Evolutionary conservation across 2,329 filamentous ascomycete genomes (phyloP), one percentile per base, ranked within the genome.

Genomic region (Aspergillus thermomutatus): DNA sequence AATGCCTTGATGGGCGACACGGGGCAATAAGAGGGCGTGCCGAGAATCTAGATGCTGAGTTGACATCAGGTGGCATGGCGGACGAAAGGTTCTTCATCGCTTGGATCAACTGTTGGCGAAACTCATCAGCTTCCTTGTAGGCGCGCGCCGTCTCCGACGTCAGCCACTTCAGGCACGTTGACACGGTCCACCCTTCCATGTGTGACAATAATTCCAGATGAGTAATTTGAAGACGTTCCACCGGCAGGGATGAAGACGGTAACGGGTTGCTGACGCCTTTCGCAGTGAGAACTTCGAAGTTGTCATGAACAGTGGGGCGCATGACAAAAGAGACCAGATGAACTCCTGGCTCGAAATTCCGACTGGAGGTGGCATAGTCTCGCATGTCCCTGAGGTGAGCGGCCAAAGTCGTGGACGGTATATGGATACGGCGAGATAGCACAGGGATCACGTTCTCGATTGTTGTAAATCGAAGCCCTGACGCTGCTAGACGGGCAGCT

Each of bases 401-500:
- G 47, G 82, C 79, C 3, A 96, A 77, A n/a, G 85, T 82, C 1
- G 78, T 74, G 1, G 81, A 79, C 49, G 87, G 82, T 55, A 95
- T 86, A 66, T 93, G 89, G 80, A 96, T 88, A 60, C 84, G 88
- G 25, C 85, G 81, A 23, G 87, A 83, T 60, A 96, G 85, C 45
- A 85, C 83, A 19, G 83, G 80, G 11, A 84, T 81, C 27, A 96
- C 87, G 59, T 91, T 86, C 55, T 82, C 81, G 11, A 87, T 75
- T 34, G 84, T 81, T 2, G 89, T 89, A 65, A 96, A 96, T n/a
- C 89, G 84, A 71, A 87, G 95, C 1, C 92, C 91, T 10, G 83
- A 78, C 1, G 89, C 85, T 60, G 87, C 83, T 14, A 96, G 80
- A 27, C 82, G 81, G 52, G 84, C 80, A 0, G 83, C 80, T 37